These are phyloP conservation scores for peach (Prunus persica) DNA, from an alignment of 306 rosid species.

Conservation along the genomic window DNA sequence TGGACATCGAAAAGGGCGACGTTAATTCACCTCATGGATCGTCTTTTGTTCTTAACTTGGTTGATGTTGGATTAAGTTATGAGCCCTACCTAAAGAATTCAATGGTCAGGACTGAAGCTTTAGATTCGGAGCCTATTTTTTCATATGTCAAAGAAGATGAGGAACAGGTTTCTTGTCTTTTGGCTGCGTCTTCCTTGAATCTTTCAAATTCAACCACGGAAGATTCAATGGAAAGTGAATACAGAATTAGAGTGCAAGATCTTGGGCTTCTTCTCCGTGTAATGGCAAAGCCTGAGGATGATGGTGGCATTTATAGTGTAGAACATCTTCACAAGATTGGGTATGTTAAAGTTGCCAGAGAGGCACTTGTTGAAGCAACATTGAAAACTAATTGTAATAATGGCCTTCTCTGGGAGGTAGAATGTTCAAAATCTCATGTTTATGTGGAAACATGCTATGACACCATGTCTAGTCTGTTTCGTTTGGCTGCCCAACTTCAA, in stretches of 20 bases:
- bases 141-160: conserved; percentile 51
- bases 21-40: conserved; percentile 32
- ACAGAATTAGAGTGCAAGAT: conserved; percentile 62
- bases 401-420: conserved; percentile 82
- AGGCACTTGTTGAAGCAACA: conserved; percentile 74
- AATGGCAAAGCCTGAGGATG: conserved; percentile 41
- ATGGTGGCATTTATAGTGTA: conserved; percentile 54
- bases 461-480: conserved; percentile 71
- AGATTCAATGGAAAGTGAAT: conserved; percentile 46
- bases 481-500: conserved; percentile 84
- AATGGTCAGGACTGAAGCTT: conserved; percentile 37
- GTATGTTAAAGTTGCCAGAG: conserved; percentile 78
- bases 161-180: conserved; percentile 66
- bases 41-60: conserved; percentile 69
- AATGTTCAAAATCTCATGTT: conserved; percentile 72
- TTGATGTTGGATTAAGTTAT: conserved; percentile 86
- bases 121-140: conserved; percentile 40
- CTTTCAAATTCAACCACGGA: conserved; percentile 57
- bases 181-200: conserved; percentile 81
- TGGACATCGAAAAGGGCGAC: conserved; percentile 35
- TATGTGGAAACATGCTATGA: conserved; percentile 77
- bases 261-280: conserved; percentile 69
- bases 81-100: conserved; percentile 67
- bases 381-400: conserved; percentile 69
- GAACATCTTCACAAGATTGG: conserved; percentile 65